Conservation (phyloP, 2,329 filamentous ascomycete species). For the Aspergillus candidus region DNA sequence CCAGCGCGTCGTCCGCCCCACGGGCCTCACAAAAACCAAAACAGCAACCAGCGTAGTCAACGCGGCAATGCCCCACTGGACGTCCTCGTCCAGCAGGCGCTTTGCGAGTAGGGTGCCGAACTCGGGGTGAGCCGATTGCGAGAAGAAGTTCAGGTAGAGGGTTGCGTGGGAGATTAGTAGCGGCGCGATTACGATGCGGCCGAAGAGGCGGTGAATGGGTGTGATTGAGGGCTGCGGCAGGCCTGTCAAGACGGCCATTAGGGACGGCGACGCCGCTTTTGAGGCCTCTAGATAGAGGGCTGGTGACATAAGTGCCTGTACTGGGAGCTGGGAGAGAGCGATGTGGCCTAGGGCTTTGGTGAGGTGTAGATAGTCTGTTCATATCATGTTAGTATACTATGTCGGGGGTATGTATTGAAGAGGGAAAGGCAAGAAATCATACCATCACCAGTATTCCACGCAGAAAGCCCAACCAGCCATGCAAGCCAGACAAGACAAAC, state of each 20-base stretch:
- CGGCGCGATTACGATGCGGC: conserved; percentile 47
- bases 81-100: conserved; percentile 51
- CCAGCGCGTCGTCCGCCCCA: conserved; percentile 22
- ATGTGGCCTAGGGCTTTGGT: conserved; percentile 58
- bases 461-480: conserved; percentile 48
- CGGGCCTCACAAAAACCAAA: conserved; percentile 44
- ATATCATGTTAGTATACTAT: not conserved
- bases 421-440: conserved; percentile 7
- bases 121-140: conserved; percentile 38
- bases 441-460: conserved; percentile 51
- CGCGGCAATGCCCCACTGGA: conserved; percentile 50
- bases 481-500: conserved; percentile 44
- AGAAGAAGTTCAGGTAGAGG: conserved; percentile 55
- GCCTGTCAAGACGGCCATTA: conserved; percentile 48
- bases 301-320: conserved; percentile 52
- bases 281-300: conserved; percentile 36
- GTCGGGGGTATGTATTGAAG: not conserved
- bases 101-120: conserved; percentile 43
- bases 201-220: conserved; percentile 52
- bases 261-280: conserved; percentile 42
- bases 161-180: conserved; percentile 48
- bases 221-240: conserved; percentile 53
- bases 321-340: conserved; percentile 53
- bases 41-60: conserved; percentile 43
- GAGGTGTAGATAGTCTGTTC: conserved; percentile 56